These are phyloP conservation scores for Microstegium vimineum DNA, from an alignment of 176 grass and related monocot genomes.

Conservation along the genomic window DNA sequence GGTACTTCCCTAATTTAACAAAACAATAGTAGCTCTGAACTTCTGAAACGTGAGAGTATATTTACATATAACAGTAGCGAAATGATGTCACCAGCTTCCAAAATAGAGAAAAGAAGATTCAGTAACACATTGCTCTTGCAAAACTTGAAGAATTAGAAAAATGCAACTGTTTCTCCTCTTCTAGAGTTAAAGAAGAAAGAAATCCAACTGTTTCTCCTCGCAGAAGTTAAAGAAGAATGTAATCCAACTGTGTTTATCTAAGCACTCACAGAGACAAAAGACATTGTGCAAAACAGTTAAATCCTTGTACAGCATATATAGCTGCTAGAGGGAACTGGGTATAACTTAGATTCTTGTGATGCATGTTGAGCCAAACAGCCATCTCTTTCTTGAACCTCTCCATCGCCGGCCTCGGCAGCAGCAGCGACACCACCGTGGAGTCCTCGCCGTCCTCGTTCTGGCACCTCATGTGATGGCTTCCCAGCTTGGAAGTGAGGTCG, in stretches of 20 bases:
- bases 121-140: not conserved
- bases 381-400: conserved; percentile 27
- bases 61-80: not conserved
- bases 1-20: not conserved
- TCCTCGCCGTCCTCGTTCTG: conserved; percentile 11
- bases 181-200: not conserved
- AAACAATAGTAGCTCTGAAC: not conserved
- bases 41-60: not conserved
- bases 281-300: not conserved
- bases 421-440: conserved; percentile 17
- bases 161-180: not conserved
- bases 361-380: conserved; percentile 13
- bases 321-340: conserved; percentile 19
- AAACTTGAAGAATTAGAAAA: not conserved
- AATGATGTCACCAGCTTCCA: not conserved
- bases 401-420: conserved; percentile 12
- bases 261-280: not conserved
- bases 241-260: not conserved
- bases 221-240: not conserved
- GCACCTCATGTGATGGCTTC: conserved; percentile 33
- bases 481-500: conserved; percentile 20
- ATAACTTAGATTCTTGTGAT: not conserved
- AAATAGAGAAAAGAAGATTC: no score
- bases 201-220: not conserved
- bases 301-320: not conserved